phyloP scores from a whole-genome alignment of 1,139 yeast genomes.

The Protomyces inouyei region DNA sequence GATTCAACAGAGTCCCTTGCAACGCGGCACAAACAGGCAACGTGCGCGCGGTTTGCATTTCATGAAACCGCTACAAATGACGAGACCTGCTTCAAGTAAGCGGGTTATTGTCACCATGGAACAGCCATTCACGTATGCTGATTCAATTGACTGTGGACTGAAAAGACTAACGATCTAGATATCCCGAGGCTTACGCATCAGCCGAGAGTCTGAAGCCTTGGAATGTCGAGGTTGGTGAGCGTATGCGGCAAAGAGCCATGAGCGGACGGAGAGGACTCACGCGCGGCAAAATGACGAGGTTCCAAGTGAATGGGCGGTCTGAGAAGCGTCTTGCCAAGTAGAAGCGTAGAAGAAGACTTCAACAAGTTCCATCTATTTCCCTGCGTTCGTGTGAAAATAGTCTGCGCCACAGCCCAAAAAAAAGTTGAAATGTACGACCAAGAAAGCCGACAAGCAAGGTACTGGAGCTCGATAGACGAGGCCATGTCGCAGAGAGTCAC shows the following conservation, averaged over 20 bases:
- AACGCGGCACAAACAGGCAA: slow-evolving; percentile 19
- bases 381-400: not conserved
- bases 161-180: not conserved
- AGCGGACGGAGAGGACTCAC: slow-evolving; percentile 14
- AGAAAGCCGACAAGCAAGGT: not conserved
- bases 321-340: not conserved
- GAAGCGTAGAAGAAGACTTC: not conserved
- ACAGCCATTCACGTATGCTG: slow-evolving; percentile 32
- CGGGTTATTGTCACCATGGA: slow-evolving; percentile 36
- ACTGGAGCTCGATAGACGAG: not conserved
- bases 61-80: slow-evolving; percentile 11
- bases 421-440: not conserved
- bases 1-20: slow-evolving; percentile 28
- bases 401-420: not conserved
- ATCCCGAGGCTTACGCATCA: slow-evolving; percentile 5
- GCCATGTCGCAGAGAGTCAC: slow-evolving; percentile 28
- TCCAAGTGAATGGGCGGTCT: slow-evolving; percentile 10
- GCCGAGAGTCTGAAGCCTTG: slow-evolving; percentile 8
- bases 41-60: slow-evolving; percentile 24
- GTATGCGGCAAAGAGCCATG: slow-evolving; percentile 1
- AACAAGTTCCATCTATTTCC: not conserved
- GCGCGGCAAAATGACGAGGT: slow-evolving; percentile 1
- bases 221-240: slow-evolving; percentile 1
- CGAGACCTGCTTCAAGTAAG: slow-evolving; percentile 15
- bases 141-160: not conserved